Evolutionary conservation across 176 grass and related monocot genomes (phyloP).

Genomic region (Bromus sterilis): DNA sequence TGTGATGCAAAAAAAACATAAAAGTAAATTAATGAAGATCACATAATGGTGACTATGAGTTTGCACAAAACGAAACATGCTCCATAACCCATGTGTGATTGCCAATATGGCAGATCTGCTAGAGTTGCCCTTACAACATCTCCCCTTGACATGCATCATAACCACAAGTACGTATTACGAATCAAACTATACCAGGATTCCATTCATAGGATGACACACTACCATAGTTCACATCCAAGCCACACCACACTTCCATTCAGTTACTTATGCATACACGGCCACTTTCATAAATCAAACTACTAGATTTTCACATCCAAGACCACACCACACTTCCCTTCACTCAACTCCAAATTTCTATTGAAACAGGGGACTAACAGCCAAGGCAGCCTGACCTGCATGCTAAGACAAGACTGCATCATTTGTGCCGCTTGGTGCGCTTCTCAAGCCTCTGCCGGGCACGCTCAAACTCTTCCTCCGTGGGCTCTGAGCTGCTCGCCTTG

Average conservation of each 20-base stretch:
- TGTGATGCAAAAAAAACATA: too few species aligned
- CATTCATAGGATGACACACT: not conserved
- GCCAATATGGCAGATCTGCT: too few species aligned
- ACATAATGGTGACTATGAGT: too few species aligned
- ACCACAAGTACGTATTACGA: too few species aligned
- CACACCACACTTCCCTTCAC: not conserved
- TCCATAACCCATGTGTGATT: too few species aligned
- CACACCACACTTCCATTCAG: not conserved
- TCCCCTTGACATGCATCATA: too few species aligned
- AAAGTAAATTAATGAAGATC: too few species aligned
- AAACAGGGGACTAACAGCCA: not conserved
- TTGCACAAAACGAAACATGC: too few species aligned
- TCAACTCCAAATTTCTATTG: not conserved
- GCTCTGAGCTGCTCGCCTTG: conserved; percentile 44
- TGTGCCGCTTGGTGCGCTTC: conserved; percentile 29
- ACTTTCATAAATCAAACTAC: not conserved
- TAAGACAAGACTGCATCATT: conserved; percentile 5
- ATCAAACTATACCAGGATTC: too few species aligned
- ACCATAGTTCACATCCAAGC: not conserved
- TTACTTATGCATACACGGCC: not conserved
- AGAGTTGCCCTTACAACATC: too few species aligned
- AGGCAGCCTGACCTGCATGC: not conserved
- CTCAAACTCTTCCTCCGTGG: conserved; percentile 82
- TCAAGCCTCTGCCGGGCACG: conserved; percentile 60
- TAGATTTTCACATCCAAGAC: too few species aligned